Evolutionary conservation across 495 filamentous ascomycete genomes (phyloP).

Genomic region (Platismatia glauca): DNA sequence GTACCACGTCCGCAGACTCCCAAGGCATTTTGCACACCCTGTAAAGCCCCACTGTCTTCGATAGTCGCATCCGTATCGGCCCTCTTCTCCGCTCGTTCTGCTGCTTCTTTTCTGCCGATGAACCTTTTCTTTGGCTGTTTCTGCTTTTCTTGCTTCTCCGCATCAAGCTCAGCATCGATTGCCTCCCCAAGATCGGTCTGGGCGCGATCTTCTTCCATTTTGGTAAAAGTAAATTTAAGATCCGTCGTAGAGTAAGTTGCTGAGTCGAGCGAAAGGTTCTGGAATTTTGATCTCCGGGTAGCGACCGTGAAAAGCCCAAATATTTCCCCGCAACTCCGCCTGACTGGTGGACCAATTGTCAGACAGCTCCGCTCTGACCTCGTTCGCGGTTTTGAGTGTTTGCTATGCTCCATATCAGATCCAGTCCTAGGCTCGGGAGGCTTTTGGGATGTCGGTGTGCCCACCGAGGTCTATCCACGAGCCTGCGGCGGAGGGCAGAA

Average conservation of each 20-base stretch:
- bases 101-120: constrained; percentile 58
- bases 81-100: constrained; percentile 42
- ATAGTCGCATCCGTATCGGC: constrained; percentile 32
- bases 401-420: not conserved
- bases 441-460: not conserved
- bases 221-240: not conserved
- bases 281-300: not conserved
- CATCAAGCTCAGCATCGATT: not conserved
- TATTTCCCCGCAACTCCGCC: constrained; percentile 5
- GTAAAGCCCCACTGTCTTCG: constrained; percentile 58
- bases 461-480: constrained; percentile 9
- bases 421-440: not conserved
- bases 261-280: too few species aligned
- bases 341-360: not conserved
- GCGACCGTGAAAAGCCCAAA: not conserved
- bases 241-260: too few species aligned
- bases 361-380: not conserved
- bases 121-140: constrained; percentile 69
- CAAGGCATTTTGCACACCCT: constrained; percentile 34
- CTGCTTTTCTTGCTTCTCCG: not conserved
- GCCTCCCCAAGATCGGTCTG: constrained; percentile 15
- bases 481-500: constrained; percentile 23
- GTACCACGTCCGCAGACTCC: constrained; percentile 1
- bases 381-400: not conserved
- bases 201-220: constrained; percentile 22